Percentiles rank a stretch among this genome's conserved stretches.
These are phyloP conservation scores for Russula emetica DNA, from an alignment of 768 basidiomycete genomes.

Conservation along the genomic window DNA sequence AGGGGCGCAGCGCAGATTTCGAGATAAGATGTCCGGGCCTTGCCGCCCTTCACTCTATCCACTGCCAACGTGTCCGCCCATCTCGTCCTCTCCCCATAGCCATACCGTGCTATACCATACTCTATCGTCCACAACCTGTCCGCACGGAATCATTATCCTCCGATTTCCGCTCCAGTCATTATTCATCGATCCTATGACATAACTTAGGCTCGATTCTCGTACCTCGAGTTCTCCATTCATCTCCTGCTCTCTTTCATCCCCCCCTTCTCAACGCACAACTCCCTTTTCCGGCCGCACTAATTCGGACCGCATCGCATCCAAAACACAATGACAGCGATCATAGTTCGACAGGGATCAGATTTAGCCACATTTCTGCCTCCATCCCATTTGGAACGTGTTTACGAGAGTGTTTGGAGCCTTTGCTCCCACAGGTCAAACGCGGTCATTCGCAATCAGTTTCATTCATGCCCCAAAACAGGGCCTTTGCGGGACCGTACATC, in stretches of 20 bases:
- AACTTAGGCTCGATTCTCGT: slow-evolving; percentile 27
- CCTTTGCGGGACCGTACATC: slow-evolving; percentile 20
- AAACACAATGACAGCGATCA: slow-evolving; percentile 22
- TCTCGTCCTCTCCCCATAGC: slow-evolving; percentile 24
- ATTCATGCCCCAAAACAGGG: slow-evolving; percentile 25
- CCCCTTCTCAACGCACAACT: slow-evolving; percentile 1
- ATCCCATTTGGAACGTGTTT: slow-evolving; percentile 17
- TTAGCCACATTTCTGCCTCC: slow-evolving; percentile 21
- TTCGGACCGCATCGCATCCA: slow-evolving; percentile 20
- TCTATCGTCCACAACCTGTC: slow-evolving; percentile 19
- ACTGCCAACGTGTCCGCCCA: slow-evolving; percentile 25
- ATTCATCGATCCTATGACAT: slow-evolving; percentile 25
- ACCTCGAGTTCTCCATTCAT: slow-evolving; percentile 26
- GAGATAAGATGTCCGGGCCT: slow-evolving; percentile 24
- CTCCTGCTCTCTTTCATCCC: slow-evolving; percentile 8
- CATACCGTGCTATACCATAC: slow-evolving; percentile 19
- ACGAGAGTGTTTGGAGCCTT: slow-evolving; percentile 23
- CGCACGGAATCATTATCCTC: slow-evolving; percentile 26
- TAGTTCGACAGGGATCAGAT: slow-evolving; percentile 16
- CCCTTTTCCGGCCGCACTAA: slow-evolving; percentile 7
- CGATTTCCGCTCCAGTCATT: slow-evolving; percentile 20
- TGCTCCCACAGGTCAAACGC: slow-evolving; percentile 21
- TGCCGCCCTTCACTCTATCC: slow-evolving; percentile 20
- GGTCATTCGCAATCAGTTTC: slow-evolving; percentile 24
- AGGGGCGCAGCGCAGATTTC: slow-evolving; percentile 22